Evolutionary conservation across 306 rosid species (phyloP).

Genomic region (Pachyrhizus erosus): DNA sequence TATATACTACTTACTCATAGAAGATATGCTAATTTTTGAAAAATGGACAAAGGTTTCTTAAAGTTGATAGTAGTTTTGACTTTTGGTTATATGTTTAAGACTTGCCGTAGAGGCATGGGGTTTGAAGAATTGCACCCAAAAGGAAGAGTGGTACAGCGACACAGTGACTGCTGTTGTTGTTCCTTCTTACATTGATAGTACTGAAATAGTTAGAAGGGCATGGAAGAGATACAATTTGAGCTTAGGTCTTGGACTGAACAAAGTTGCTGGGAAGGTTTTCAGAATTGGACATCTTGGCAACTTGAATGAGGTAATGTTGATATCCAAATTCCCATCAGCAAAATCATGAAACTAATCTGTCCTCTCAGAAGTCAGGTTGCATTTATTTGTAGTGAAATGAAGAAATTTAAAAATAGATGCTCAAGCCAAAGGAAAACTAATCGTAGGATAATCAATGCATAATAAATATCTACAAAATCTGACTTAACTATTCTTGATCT

Average conservation of each 20-base stretch:
- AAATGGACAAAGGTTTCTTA: slow-evolving; percentile 31
- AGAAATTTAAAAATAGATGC: not conserved
- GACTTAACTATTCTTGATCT: not conserved
- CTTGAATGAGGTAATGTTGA: slow-evolving; percentile 81
- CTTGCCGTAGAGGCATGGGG: slow-evolving; percentile 99
- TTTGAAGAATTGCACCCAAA: slow-evolving; percentile 95
- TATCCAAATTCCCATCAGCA: slow-evolving; percentile 4
- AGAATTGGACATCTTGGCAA: slow-evolving; percentile 97
- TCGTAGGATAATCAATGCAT: not conserved
- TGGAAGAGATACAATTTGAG: slow-evolving; percentile 96
- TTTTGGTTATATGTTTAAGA: slow-evolving; percentile 30
- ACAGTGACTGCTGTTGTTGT: slow-evolving; percentile 93
- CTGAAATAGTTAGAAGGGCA: slow-evolving; percentile 85
- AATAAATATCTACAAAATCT: not conserved
- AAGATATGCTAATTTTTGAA: not conserved
- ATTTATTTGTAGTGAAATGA: not conserved
- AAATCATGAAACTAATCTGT: slow-evolving; percentile 3
- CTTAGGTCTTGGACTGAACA: slow-evolving; percentile 97
- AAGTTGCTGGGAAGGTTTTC: slow-evolving; percentile 96
- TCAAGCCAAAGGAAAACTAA: slow-evolving; percentile 6
- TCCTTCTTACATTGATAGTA: slow-evolving; percentile 87
- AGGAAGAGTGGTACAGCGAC: slow-evolving; percentile 94
- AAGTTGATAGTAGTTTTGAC: not conserved
- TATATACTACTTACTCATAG: not conserved
- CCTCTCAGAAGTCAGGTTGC: not conserved